These are phyloP conservation scores for Odontarrhena argentea DNA, from an alignment of 345 rosid genomes.

Conservation along the genomic window DNA sequence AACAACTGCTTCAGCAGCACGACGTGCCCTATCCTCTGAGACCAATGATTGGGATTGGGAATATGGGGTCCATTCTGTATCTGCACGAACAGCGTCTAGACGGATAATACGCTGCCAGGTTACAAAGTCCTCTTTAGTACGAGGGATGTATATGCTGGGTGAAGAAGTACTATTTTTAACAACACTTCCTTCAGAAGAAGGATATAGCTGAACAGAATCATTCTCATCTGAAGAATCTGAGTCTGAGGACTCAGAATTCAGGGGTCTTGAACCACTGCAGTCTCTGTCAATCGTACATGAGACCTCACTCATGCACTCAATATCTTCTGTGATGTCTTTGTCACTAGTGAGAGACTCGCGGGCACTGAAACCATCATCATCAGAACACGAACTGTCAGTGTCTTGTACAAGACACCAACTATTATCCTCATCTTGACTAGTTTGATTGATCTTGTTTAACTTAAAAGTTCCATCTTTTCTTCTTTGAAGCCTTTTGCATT, in stretches of 20 bases:
- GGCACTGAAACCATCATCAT: slow-evolving; percentile 75
- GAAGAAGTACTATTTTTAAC: slow-evolving; percentile 35
- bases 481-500: slow-evolving; percentile 60
- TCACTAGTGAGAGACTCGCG: slow-evolving; percentile 71
- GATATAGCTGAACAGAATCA: slow-evolving; percentile 53
- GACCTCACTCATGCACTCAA: slow-evolving; percentile 54
- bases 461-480: slow-evolving; percentile 44
- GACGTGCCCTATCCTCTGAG: slow-evolving; percentile 61
- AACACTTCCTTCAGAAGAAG: slow-evolving; percentile 47
- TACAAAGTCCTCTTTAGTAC: slow-evolving; percentile 61
- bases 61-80: slow-evolving; percentile 77
- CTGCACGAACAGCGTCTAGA: slow-evolving; percentile 94
- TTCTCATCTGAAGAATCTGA: slow-evolving; percentile 77
- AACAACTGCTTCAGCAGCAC: slow-evolving; percentile 72
- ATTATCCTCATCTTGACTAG: slow-evolving; percentile 33
- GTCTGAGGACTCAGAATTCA: slow-evolving; percentile 74
- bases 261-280: slow-evolving; percentile 44
- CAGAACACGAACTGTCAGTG: slow-evolving; percentile 60
- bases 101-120: slow-evolving; percentile 97
- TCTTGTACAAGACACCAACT: slow-evolving; percentile 52
- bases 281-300: slow-evolving; percentile 60
- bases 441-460: slow-evolving; percentile 43
- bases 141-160: slow-evolving; percentile 30
- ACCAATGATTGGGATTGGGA: slow-evolving; percentile 60
- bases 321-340: slow-evolving; percentile 53